Evolutionary conservation across 441 rosid species (phyloP), one percentile per base, ranked within the genome.

Genomic region (Syzygium syzygioides): DNA sequence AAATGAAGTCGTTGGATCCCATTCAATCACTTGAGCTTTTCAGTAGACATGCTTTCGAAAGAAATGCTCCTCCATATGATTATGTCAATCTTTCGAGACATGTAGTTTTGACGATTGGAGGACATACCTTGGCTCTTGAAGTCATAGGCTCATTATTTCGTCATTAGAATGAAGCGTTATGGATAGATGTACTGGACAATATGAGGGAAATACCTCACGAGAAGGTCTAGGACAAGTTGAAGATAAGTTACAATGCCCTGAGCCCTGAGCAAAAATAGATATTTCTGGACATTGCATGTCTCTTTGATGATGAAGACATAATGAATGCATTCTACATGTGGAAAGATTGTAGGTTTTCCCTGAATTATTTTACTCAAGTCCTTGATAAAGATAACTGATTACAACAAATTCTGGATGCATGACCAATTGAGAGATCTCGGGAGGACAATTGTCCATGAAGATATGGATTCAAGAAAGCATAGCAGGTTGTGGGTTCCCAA

Each of bases 21-120:
- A 4, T 28, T 60, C 17, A 60, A 60, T 60, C 32, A 1, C 66
- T 60, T 15, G 13, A 28, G 66, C 66, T 60, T 60, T 60, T 60
- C 32, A 60, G 4, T 5, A 2, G 17, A 60, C 66, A 60, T 28
- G 0, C 66, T 28, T 60, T 60, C 1, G 17, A 17, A 60, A 5
- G 32, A 28, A 60, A 12, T 60, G 32, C 66, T 60, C 66, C 32
- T 60, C 66, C 4, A 28, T 7, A 60, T 2, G 66, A 60, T 28
- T 60, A 60, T 13, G 66, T 60, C 4, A 13, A 4, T 60, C 66
- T 60, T 60, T 60, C 66, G 0, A 28, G 32, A 60, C 30, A 28
- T 12, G 66, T 60, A 30, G 66, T 60, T 60, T 12, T 1, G 12
- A 28, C 17, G 0, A 60, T 32, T 0, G 32, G 0, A 28, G 17